These are phyloP conservation scores for Colletotrichum tanaceti DNA, from an alignment of 2,329 filamentous ascomycete species.

Conservation along the genomic window DNA sequence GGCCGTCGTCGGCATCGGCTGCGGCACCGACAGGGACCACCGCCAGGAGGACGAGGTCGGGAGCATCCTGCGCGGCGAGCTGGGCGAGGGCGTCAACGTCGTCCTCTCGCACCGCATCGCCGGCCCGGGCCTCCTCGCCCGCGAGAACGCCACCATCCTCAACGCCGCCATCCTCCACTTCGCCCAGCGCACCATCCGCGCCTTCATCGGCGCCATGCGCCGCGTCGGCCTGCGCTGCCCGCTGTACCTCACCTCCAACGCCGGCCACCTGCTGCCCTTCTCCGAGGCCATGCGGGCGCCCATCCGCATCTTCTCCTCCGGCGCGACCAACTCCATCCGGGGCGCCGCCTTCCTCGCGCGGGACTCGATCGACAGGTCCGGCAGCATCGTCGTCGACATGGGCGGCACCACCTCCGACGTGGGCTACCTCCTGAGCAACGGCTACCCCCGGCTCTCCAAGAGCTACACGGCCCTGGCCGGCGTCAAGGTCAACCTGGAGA, in stretches of 20 bases:
- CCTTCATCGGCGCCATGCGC: constrained; percentile 58
- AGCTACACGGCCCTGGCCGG: constrained; percentile 43
- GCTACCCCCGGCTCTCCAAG: constrained; percentile 43
- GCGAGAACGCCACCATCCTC: constrained; percentile 65
- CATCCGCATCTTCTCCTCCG: constrained; percentile 44
- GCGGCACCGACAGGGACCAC: constrained; percentile 65
- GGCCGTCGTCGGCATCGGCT: constrained; percentile 68
- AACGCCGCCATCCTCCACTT: constrained; percentile 63
- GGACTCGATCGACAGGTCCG: constrained; percentile 27
- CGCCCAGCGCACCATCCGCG: constrained; percentile 58
- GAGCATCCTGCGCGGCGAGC: constrained; percentile 58
- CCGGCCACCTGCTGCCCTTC: constrained; percentile 50
- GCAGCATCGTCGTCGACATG: constrained; percentile 43
- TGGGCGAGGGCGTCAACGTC: constrained; percentile 46
- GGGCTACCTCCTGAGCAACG: constrained; percentile 42
- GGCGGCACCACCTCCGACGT: constrained; percentile 45
- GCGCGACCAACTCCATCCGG: constrained; percentile 44
- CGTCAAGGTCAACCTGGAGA: constrained; percentile 44
- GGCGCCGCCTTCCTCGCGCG: constrained; percentile 42
- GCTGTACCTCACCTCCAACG: constrained; percentile 63
- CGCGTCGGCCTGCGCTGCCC: constrained; percentile 53
- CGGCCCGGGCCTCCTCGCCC: constrained; percentile 56
- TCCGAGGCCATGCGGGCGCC: constrained; percentile 44
- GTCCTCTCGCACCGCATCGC: constrained; percentile 50
- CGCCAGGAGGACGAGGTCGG: constrained; percentile 63